These are phyloP conservation scores for Bauhinia variegata DNA, from an alignment of 306 rosid species.

Conservation along the genomic window DNA sequence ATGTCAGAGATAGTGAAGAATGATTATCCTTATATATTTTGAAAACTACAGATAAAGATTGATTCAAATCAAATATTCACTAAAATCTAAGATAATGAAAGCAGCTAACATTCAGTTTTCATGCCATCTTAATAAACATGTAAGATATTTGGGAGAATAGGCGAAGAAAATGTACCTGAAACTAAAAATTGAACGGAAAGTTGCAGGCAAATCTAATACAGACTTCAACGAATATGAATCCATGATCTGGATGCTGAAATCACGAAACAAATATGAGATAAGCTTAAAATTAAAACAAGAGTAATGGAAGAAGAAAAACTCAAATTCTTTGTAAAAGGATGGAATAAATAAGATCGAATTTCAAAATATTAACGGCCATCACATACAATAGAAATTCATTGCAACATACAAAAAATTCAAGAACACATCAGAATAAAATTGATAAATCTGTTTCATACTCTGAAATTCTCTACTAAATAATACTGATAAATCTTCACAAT, in stretches of 20 bases:
- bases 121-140: conserved; percentile 16
- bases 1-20: conserved; percentile 7
- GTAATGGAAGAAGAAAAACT: background rate
- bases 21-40: conserved; percentile 3
- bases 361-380: background rate
- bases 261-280: conserved; percentile 5
- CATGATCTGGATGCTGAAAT: conserved; percentile 49
- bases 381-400: conserved; percentile 2
- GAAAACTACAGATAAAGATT: background rate
- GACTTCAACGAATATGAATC: conserved; percentile 85
- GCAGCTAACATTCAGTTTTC: conserved; percentile 13
- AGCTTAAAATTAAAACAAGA: background rate
- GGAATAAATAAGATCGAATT: background rate
- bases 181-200: conserved; percentile 70
- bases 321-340: background rate
- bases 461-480: background rate
- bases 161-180: conserved; percentile 71
- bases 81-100: conserved; percentile 9
- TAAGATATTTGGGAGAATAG: background rate
- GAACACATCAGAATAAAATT: background rate
- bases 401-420: background rate
- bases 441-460: conserved; percentile 1
- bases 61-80: background rate
- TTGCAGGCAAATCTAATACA: conserved; percentile 73
- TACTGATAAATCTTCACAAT: background rate